Conservation (phyloP, 2,329 filamentous ascomycete species). For the Sporothrix humicola region DNA sequence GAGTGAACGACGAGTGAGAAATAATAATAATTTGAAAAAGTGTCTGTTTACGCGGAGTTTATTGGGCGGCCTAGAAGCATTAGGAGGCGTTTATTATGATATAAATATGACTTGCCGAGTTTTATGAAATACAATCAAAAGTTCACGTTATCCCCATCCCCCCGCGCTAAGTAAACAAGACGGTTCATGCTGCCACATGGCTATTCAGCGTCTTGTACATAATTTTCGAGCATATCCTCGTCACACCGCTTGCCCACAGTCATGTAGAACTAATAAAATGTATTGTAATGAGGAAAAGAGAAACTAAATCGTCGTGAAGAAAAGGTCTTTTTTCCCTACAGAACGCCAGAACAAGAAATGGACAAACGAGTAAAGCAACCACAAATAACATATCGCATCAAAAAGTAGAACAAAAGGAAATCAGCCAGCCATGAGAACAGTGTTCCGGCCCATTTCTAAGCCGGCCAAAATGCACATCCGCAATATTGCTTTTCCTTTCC, state of each 20-base stretch:
- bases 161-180: too few relatives aligned
- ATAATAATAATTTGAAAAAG: background rate
- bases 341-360: conserved; percentile 14
- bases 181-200: too few relatives aligned
- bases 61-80: too few relatives aligned
- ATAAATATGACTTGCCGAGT: too few relatives aligned
- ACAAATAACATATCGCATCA: conserved; percentile 9
- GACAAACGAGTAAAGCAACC: background rate
- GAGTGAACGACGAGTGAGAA: background rate
- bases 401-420: conserved; percentile 26
- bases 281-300: conserved; percentile 21
- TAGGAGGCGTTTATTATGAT: too few relatives aligned
- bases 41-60: background rate
- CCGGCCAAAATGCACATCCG: background rate
- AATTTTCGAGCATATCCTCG: too few relatives aligned
- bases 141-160: too few relatives aligned
- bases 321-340: conserved; percentile 28
- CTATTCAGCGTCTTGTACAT: too few relatives aligned
- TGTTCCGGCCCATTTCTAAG: background rate
- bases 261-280: background rate
- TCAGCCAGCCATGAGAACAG: background rate
- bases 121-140: too few relatives aligned
- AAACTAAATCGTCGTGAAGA: conserved; percentile 28
- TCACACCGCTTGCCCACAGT: too few relatives aligned
- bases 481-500: conserved; percentile 21